These are phyloP conservation scores for Ceratobasidium papillatum DNA, from an alignment of 1,284 basidiomycete genomes.

Conservation along the genomic window DNA sequence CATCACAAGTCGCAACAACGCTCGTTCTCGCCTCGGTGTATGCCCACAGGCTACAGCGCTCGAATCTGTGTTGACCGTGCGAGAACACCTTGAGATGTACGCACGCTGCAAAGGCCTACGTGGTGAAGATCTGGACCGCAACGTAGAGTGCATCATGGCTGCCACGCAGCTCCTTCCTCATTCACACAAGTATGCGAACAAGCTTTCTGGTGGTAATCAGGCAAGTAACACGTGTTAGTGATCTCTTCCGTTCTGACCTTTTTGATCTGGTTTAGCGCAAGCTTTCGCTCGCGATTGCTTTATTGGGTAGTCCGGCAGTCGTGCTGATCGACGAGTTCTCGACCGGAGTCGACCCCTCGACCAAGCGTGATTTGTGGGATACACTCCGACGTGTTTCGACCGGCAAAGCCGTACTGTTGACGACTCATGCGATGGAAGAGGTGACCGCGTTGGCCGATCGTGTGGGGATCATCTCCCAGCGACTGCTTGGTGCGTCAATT, in stretches of 20 bases:
- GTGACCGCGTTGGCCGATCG: conserved; percentile 77
- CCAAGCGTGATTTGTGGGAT: conserved; percentile 83
- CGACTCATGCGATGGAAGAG: conserved; percentile 84
- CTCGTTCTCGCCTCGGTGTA: conserved; percentile 74
- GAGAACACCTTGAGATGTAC: conserved; percentile 69
- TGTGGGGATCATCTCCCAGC: conserved; percentile 75
- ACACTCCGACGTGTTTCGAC: conserved; percentile 70
- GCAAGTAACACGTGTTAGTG: not conserved
- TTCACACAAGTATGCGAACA: conserved; percentile 58
- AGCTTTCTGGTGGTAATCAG: conserved; percentile 81
- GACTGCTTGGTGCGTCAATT: conserved; percentile 64
- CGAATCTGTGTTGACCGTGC: conserved; percentile 77
- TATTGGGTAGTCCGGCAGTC: conserved; percentile 80
- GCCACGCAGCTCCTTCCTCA: conserved; percentile 55
- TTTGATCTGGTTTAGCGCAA: conserved; percentile 58
- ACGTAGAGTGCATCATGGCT: conserved; percentile 66
- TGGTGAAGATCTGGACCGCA: conserved; percentile 60
- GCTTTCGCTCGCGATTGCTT: conserved; percentile 76
- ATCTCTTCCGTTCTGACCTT: not conserved
- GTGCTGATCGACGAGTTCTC: conserved; percentile 85
- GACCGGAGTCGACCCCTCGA: conserved; percentile 83
- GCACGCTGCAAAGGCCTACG: conserved; percentile 61
- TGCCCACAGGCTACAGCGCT: conserved; percentile 87
- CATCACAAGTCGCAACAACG: conserved; percentile 64
- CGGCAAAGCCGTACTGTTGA: conserved; percentile 62